Evolutionary conservation across 202 grass and related monocot species (phyloP).

Genomic region (Sporobolus alterniflorus): DNA sequence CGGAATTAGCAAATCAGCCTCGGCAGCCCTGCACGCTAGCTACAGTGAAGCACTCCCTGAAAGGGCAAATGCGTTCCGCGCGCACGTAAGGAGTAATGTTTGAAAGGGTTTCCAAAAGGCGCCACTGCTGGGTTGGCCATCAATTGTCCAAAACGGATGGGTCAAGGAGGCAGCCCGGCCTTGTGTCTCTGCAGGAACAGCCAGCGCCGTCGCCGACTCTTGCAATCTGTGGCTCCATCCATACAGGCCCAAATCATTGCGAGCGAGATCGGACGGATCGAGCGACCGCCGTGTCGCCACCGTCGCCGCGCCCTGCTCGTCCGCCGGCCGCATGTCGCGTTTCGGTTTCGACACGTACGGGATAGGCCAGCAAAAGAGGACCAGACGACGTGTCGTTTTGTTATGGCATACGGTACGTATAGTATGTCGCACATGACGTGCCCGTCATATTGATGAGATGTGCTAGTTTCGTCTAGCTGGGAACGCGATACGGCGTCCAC

Average conservation of each 20-base stretch:
- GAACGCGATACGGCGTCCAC: constrained; percentile 31
- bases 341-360: no score
- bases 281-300: neutral
- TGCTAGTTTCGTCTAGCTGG: neutral
- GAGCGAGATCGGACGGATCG: constrained; percentile 9
- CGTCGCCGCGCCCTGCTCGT: neutral
- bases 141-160: constrained; percentile 1
- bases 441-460: neutral
- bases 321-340: neutral
- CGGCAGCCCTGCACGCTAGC: neutral
- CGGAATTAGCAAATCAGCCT: neutral
- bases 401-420: neutral
- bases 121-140: constrained; percentile 24
- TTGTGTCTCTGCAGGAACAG: constrained; percentile 20
- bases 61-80: constrained; percentile 23
- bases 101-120: neutral
- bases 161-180: neutral
- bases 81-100: no score
- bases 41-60: neutral
- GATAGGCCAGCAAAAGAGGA: neutral
- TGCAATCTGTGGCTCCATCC: neutral
- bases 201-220: neutral
- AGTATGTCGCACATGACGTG: neutral
- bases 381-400: neutral
- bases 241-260: constrained; percentile 1